Conservation (phyloP, 2,329 filamentous ascomycete genomes). For the Didymella glomerata region DNA sequence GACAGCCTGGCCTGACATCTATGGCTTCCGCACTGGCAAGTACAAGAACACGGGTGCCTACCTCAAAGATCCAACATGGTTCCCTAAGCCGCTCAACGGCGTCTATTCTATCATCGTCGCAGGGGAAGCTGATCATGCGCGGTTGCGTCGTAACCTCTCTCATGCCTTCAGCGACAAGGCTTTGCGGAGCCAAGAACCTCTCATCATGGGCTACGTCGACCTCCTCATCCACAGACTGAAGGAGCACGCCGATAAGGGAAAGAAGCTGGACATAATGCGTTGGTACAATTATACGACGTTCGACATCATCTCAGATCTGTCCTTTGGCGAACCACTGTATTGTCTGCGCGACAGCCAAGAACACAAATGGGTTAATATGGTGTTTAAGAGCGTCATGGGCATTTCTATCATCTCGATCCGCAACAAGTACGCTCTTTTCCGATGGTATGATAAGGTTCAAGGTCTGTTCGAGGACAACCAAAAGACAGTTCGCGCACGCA, state of each 20-base stretch:
- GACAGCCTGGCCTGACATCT: constrained; percentile 56
- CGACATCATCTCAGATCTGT: constrained; percentile 45
- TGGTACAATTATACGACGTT: constrained; percentile 44
- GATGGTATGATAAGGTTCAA: constrained; percentile 26
- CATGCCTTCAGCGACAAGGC: constrained; percentile 56
- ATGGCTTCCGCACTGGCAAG: constrained; percentile 52
- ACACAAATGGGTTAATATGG: constrained; percentile 42
- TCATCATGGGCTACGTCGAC: constrained; percentile 53
- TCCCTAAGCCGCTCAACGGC: constrained; percentile 41
- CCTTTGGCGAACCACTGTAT: constrained; percentile 44
- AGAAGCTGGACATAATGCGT: constrained; percentile 35
- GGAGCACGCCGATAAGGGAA: constrained; percentile 27
- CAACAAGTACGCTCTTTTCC: constrained; percentile 30
- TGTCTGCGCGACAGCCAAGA: constrained; percentile 40
- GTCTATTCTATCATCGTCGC: constrained; percentile 38
- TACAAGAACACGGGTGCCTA: constrained; percentile 45
- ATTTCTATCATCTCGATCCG: constrained; percentile 26
- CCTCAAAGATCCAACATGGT: constrained; percentile 51
- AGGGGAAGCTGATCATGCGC: constrained; percentile 43
- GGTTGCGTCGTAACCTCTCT: constrained; percentile 50
- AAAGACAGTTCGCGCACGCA: constrained; percentile 18
- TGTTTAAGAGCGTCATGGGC: constrained; percentile 25
- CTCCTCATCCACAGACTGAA: constrained; percentile 49
- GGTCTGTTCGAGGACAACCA: constrained; percentile 25
- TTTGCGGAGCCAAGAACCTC: constrained; percentile 51